These are phyloP conservation scores for Pseudocercospora fijiensis DNA, from an alignment of 2,329 filamentous ascomycete species.

Conservation along the genomic window DNA sequence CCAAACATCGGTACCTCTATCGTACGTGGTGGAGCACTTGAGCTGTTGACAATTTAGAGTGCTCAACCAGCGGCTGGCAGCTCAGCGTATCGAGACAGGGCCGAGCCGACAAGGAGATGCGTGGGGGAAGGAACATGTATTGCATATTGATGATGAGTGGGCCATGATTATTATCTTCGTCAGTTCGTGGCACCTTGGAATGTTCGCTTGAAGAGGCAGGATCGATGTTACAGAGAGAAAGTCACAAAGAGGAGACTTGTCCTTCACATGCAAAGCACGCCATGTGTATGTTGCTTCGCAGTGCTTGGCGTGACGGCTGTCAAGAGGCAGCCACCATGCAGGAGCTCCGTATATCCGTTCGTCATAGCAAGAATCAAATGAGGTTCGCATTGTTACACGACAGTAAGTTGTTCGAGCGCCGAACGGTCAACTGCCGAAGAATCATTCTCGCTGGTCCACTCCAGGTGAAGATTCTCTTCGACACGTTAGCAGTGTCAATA, in stretches of 20 bases:
- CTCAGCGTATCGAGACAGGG: background rate
- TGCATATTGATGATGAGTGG: background rate
- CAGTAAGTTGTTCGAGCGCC: background rate
- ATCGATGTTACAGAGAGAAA: background rate
- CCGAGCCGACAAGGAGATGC: background rate
- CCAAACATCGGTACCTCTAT: conserved; percentile 1
- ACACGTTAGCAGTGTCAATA: background rate
- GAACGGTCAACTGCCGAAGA: background rate
- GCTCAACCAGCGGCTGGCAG: conserved; percentile 4
- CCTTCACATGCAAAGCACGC: conserved; percentile 6
- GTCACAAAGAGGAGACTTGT: background rate
- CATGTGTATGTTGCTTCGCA: background rate
- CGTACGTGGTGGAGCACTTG: background rate
- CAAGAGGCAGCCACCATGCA: background rate
- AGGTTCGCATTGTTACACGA: background rate
- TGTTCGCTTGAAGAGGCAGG: background rate
- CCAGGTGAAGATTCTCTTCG: background rate
- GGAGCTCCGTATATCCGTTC: background rate
- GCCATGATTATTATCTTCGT: background rate
- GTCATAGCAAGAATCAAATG: background rate
- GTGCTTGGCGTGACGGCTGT: background rate
- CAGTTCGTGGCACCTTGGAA: background rate
- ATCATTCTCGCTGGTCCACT: background rate
- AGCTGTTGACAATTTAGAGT: conserved; percentile 8
- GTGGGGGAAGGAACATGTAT: background rate